These are phyloP conservation scores for Linum lewisii DNA, from an alignment of 345 rosid genomes.

Conservation along the genomic window DNA sequence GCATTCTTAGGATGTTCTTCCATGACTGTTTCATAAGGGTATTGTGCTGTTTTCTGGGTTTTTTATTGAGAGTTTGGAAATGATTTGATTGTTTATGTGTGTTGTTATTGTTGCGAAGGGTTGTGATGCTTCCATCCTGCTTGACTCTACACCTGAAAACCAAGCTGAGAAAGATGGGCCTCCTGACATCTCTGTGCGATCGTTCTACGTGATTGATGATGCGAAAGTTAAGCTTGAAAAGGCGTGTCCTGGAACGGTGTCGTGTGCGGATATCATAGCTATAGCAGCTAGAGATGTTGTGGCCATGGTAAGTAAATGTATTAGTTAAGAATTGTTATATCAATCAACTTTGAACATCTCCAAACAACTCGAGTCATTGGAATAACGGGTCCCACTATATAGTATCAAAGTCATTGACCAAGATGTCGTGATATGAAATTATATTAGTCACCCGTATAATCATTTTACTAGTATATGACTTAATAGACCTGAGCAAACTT, in stretches of 20 bases:
- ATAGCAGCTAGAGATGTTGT: constrained; percentile 80
- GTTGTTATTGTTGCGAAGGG: constrained; percentile 34
- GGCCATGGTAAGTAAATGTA: constrained; percentile 34
- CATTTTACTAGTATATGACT: too few species aligned
- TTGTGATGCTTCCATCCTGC: constrained; percentile 71
- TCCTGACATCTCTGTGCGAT: constrained; percentile 57
- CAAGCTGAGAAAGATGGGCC: constrained; percentile 88
- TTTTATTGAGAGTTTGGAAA: not conserved
- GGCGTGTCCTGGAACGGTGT: constrained; percentile 57
- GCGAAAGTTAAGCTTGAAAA: constrained; percentile 64
- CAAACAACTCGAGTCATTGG: too few species aligned
- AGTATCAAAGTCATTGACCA: too few species aligned
- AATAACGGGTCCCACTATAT: too few species aligned
- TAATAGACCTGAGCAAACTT: too few species aligned
- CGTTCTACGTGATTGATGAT: constrained; percentile 72
- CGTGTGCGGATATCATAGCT: constrained; percentile 61
- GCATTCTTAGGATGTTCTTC: constrained; percentile 78
- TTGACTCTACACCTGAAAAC: constrained; percentile 47
- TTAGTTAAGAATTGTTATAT: not conserved
- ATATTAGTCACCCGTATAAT: too few species aligned
- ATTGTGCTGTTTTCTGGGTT: too few species aligned
- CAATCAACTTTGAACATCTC: too few species aligned
- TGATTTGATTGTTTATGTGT: not conserved
- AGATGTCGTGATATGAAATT: too few species aligned
- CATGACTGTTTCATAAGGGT: constrained; percentile 90